Base-by-base conservation (phyloP, 2,329 filamentous ascomycete genomes). In the Epichloe festucae region DNA sequence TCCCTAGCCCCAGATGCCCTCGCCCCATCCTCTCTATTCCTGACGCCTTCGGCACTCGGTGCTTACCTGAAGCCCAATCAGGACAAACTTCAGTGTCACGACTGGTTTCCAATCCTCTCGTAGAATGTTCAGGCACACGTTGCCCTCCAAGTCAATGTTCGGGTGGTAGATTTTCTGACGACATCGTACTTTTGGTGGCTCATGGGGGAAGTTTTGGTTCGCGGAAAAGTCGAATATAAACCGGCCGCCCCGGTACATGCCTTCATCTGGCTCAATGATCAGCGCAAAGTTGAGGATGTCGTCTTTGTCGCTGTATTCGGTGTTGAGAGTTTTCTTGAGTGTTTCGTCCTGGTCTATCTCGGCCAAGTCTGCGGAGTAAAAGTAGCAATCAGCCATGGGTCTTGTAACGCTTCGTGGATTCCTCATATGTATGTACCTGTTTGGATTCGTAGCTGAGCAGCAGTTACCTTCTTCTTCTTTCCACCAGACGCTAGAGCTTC, bases 101-200 rank as follows among this genome's bases (percentile, higher is more conserved):
- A 98, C 93, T 0, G 93, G 93, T 75, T 97, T 98, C 93, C 93
- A 98, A 73, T 98, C 93, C 72, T 98, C 93, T 55, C 93, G 77
- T 63, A 98, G 70, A 62, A 98, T 98, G 68, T 98, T 98, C 63
- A 98, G 72, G 73, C 93, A 98, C 56, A 98, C 90, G 66, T 98
- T 98, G 60, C 93, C 93, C 67, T 97, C 89, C 41, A 95, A 78
- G 64, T 98, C 93, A 66, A 98, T 98, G 70, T 98, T 98, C 5
- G 93, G 93, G 67, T 98, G 93, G 73, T 98, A 98, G 62, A 98
- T 97, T 76, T 95, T 97, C 71, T 98, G 88, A 60, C 84, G 86
- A 73, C 93, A 97, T 64, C 87, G 93, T 60, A 98, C 93, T 72
- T 97, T 97, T 19, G 93, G 93, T 56, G 93, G 90, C 67, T 97